A percentile compares a stretch with the other conserved stretches of the same genome.
phyloP scores from a whole-genome alignment of 441 rosid species.

The Brassica hybrid region DNA sequence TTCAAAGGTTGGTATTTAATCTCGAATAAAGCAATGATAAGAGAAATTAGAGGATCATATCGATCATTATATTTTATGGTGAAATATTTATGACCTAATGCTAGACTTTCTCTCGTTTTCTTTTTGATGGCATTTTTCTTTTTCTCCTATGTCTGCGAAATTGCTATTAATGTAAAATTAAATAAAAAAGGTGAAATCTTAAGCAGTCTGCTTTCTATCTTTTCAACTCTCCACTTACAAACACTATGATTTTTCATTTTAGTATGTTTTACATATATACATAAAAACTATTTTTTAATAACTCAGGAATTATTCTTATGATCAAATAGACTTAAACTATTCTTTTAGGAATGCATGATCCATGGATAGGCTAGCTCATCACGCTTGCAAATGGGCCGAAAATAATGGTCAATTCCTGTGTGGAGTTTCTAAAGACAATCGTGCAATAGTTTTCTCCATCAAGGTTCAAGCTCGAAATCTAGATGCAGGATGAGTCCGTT shows the following conservation, averaged over 20 bases:
- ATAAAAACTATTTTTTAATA: neutral
- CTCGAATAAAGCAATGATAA: neutral
- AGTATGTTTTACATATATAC: constrained; percentile 7
- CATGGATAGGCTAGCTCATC: no score
- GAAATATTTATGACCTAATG: constrained; percentile 31
- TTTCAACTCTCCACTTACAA: constrained; percentile 35
- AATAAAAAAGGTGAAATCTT: constrained; percentile 31
- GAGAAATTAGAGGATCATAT: constrained; percentile 6
- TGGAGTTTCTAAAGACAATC: no score
- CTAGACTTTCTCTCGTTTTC: constrained; percentile 17
- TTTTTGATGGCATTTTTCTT: neutral
- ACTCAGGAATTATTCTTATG: no score
- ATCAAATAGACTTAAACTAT: no score
- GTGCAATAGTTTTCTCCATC: no score
- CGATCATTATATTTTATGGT: constrained; percentile 14
- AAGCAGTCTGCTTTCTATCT: constrained; percentile 39
- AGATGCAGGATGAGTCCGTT: no score
- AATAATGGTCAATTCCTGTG: no score
- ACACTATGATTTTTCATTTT: constrained; percentile 41
- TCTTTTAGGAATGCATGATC: no score
- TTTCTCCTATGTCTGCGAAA: neutral
- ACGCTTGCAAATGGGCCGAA: no score
- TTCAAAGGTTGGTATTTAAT: neutral
- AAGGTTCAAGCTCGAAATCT: no score
- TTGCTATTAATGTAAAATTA: neutral